Percentiles rank a stretch among this genome's conserved stretches.
Evolutionary conservation across 768 basidiomycete genomes (phyloP).

Genomic region (Kwoniella newhampshirensis): DNA sequence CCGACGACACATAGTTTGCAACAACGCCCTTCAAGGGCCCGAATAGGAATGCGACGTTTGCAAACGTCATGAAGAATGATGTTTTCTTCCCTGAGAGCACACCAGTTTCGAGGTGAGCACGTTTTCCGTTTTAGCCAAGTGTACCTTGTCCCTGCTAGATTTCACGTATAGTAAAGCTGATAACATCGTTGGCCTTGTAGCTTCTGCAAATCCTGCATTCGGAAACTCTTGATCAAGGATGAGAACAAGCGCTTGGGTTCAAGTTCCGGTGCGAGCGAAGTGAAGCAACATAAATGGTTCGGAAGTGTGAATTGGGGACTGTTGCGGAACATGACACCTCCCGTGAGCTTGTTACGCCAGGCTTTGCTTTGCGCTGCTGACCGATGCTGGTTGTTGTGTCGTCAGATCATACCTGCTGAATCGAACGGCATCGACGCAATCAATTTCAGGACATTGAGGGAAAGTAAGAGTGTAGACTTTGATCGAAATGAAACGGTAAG

Average conservation of each 20-base stretch:
- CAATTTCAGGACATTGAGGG: constrained; percentile 87
- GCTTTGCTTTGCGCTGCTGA: constrained; percentile 8
- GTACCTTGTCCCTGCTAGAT: no score
- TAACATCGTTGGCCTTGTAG: constrained; percentile 55
- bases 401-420: constrained; percentile 73
- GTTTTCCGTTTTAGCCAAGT: no score
- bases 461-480: constrained; percentile 86
- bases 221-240: constrained; percentile 84
- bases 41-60: constrained; percentile 91
- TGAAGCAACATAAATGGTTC: constrained; percentile 99
- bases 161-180: not conserved
- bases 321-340: constrained; percentile 84
- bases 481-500: constrained; percentile 55
- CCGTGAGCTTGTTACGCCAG: constrained; percentile 62
- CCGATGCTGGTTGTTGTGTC: constrained; percentile 4
- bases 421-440: constrained; percentile 78
- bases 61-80: constrained; percentile 83
- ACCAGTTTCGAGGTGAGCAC: constrained; percentile 69
- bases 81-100: constrained; percentile 84
- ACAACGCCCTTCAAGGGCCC: constrained; percentile 98
- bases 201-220: constrained; percentile 81
- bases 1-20: constrained; percentile 68
- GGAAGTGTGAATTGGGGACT: constrained; percentile 94
- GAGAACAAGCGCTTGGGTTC: constrained; percentile 85
- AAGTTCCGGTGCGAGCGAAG: constrained; percentile 92